Conservation (phyloP, 2,329 filamentous ascomycete genomes). For the Camptophora hylomeconis region DNA sequence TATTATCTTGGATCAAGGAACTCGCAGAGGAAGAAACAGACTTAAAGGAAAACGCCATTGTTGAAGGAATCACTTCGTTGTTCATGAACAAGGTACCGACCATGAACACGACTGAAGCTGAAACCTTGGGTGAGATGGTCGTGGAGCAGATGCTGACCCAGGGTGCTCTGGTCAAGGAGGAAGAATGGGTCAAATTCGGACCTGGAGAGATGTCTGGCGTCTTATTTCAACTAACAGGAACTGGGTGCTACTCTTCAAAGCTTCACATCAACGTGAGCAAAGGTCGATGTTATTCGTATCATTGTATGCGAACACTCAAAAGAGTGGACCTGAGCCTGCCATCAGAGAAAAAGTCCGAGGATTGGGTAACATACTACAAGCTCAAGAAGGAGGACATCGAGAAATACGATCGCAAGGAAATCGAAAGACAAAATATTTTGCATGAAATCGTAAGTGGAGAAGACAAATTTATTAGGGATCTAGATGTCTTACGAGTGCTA, state of each 20-base stretch:
- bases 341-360: constrained; percentile 35
- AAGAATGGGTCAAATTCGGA: constrained; percentile 96
- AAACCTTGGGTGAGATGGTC: constrained; percentile 66
- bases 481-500: constrained; percentile 71
- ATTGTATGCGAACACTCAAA: constrained; percentile 86
- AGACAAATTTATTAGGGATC: constrained; percentile 76
- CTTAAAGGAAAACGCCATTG: constrained; percentile 68
- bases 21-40: constrained; percentile 88
- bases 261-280: constrained; percentile 54
- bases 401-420: constrained; percentile 65
- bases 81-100: constrained; percentile 94
- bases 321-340: constrained; percentile 80
- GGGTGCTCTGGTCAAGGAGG: constrained; percentile 68
- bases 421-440: constrained; percentile 83
- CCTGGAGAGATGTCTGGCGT: constrained; percentile 72
- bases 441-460: constrained; percentile 94
- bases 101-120: constrained; percentile 96
- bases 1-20: constrained; percentile 73
- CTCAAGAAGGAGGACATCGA: constrained; percentile 66
- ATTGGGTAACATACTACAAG: constrained; percentile 82
- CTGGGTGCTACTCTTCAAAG: constrained; percentile 78
- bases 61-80: constrained; percentile 74
- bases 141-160: constrained; percentile 68
- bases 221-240: constrained; percentile 81
- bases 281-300: constrained; percentile 81